Conservation (phyloP, 331 rosid species). For the Phaseolus coccineus region DNA sequence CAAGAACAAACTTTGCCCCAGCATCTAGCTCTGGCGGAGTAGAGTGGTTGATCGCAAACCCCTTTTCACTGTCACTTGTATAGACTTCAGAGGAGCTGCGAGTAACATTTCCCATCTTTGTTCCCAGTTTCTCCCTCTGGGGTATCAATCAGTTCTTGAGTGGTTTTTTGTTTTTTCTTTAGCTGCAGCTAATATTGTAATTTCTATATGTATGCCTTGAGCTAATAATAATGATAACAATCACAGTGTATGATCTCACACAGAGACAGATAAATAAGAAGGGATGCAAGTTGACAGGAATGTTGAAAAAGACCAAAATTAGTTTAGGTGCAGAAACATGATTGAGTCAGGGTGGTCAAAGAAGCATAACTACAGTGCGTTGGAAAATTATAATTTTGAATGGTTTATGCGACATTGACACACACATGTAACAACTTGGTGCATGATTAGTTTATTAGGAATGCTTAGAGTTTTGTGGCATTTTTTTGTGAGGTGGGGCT, state of each 20-base stretch:
- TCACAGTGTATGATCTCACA: constrained; percentile 25
- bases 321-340: constrained; percentile 41
- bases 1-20: constrained; percentile 78
- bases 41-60: constrained; percentile 24
- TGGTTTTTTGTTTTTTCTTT: neutral
- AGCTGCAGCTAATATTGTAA: constrained; percentile 15
- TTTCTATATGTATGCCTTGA: constrained; percentile 35
- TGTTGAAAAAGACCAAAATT: constrained; percentile 42
- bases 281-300: constrained; percentile 41
- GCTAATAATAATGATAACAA: constrained; percentile 1
- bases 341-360: constrained; percentile 51
- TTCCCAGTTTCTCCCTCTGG: neutral
- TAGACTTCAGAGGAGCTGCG: constrained; percentile 43
- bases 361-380: constrained; percentile 38
- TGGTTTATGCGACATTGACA: constrained; percentile 13
- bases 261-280: constrained; percentile 14
- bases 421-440: constrained; percentile 43
- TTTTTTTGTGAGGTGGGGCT: neutral
- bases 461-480: neutral
- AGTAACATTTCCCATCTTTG: constrained; percentile 50
- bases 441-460: constrained; percentile 8
- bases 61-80: constrained; percentile 51
- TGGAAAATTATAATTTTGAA: constrained; percentile 42
- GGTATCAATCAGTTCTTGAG: neutral
- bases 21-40: constrained; percentile 61